A percentile compares a stretch with the other conserved stretches of the same genome.
Conservation (phyloP, 768 basidiomycete genomes). For the Kwoniella europaea region DNA sequence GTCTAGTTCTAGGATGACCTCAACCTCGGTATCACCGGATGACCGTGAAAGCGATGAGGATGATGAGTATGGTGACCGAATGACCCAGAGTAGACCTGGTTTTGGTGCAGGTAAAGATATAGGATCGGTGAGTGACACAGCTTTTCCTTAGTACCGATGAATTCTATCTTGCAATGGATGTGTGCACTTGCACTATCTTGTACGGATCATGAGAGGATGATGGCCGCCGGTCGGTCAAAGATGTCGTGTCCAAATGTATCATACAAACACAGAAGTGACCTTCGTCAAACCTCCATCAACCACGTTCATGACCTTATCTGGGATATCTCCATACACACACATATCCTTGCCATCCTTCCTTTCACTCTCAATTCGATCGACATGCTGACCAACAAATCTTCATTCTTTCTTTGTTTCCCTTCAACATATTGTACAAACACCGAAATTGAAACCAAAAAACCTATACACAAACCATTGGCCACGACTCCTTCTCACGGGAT, state of each 20-base stretch:
- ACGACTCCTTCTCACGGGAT: conserved; percentile 6
- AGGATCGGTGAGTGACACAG: conserved; percentile 44
- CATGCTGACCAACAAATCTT: neutral
- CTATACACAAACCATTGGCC: neutral
- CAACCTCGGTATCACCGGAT: conserved; percentile 9
- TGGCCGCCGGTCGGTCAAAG: no score
- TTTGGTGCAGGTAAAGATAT: conserved; percentile 38
- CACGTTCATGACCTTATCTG: no score
- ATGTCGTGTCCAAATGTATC: no score
- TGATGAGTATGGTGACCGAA: neutral
- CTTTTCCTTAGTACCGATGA: neutral
- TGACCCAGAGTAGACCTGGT: conserved; percentile 27
- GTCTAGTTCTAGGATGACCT: neutral
- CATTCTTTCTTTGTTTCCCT: neutral
- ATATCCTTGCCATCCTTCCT: neutral
- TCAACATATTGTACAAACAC: no score
- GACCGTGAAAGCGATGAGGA: conserved; percentile 13
- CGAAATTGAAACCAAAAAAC: no score
- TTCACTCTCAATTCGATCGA: neutral
- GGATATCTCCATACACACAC: no score
- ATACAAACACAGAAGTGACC: no score
- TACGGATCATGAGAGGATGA: no score
- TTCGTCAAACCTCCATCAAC: no score
- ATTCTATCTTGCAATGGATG: neutral
- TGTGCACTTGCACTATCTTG: neutral